Base-by-base conservation (phyloP, 495 filamentous ascomycete species). In the Hypoxylon lenormandii region DNA sequence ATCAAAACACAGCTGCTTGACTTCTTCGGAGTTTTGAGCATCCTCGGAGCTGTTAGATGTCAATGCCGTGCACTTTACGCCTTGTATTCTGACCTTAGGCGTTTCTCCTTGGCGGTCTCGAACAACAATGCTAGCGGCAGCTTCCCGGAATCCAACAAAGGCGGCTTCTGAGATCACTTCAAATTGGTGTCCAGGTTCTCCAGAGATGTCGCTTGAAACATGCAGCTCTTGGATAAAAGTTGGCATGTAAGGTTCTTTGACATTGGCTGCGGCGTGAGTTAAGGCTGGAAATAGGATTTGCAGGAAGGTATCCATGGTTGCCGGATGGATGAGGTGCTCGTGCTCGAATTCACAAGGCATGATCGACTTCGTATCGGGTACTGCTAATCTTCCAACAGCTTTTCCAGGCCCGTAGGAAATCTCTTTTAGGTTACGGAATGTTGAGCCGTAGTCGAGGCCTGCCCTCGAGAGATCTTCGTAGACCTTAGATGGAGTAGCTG, bases 301-400 rank as follows among this genome's bases (percentile, higher is more conserved):
- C 21, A 82, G 74, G 0, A 82, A 71, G 0, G 74, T 74, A 56
- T 83, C 81, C 2, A 84, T 46, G 0, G 83, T 84, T 0, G 80
- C 78, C 0, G 85, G 85, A 50, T 87, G 84, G 15, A 86, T 75
- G 11, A 86, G 23, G 51, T 81, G 80, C 1, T 70, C 67, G 11
- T 69, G 76, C 58, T 83, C 76, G 58, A 77, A 82, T 2, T 76
- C 38, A 22, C 72, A 72, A 1, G 84, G 81, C 82, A 85, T 84
- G 2, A 71, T 45, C 0, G 70, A 65, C 16, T 54, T 54, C 6
- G 78, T 77, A 53, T 85, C 79, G 2, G 79, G 80, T 12, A 83
- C 70, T 0, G 38, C 30, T 30, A 82, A 71, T 2, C 60, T 61
- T 3, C 72, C 66, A 18, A 66, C 37, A 10, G 36, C 38, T 45